These are phyloP conservation scores for Fusarium neocosmosporiellum DNA, from an alignment of 2,329 filamentous ascomycete genomes.

Conservation along the genomic window DNA sequence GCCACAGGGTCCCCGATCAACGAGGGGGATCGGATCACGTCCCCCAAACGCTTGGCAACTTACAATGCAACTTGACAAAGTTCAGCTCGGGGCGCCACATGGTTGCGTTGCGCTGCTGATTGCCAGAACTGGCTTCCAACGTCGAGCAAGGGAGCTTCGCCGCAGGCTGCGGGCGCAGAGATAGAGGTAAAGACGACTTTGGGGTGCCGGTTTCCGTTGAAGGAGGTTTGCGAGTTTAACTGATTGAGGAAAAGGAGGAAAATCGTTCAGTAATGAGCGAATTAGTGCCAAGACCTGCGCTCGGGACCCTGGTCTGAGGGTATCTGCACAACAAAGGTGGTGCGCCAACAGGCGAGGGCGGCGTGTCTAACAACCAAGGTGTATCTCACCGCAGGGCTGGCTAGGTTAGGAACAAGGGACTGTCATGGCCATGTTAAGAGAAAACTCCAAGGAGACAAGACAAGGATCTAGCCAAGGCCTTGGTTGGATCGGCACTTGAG, in stretches of 20 bases:
- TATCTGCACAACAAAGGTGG: conserved; percentile 21
- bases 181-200: not conserved
- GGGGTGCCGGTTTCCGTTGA: conserved; percentile 26
- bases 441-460: conserved; percentile 7
- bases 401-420: not conserved
- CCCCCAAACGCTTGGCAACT: conserved; percentile 28
- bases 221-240: conserved; percentile 12
- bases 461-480: not conserved
- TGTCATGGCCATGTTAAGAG: conserved; percentile 28
- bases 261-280: conserved; percentile 30
- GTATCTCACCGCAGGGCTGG: conserved; percentile 15
- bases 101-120: conserved; percentile 3
- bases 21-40: not conserved
- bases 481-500: conserved; percentile 25
- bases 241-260: conserved; percentile 14
- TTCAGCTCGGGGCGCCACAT: conserved; percentile 42
- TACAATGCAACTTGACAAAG: conserved; percentile 44
- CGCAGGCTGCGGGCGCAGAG: conserved; percentile 4
- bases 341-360: conserved; percentile 21
- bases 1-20: conserved; percentile 2
- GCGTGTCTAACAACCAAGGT: conserved; percentile 11
- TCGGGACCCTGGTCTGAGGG: conserved; percentile 13
- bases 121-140: not conserved
- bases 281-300: conserved; percentile 26
- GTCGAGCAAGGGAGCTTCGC: not conserved